Evolutionary conservation across 1,284 basidiomycete genomes (phyloP).

Genomic region (Rhodotorula sp.): DNA sequence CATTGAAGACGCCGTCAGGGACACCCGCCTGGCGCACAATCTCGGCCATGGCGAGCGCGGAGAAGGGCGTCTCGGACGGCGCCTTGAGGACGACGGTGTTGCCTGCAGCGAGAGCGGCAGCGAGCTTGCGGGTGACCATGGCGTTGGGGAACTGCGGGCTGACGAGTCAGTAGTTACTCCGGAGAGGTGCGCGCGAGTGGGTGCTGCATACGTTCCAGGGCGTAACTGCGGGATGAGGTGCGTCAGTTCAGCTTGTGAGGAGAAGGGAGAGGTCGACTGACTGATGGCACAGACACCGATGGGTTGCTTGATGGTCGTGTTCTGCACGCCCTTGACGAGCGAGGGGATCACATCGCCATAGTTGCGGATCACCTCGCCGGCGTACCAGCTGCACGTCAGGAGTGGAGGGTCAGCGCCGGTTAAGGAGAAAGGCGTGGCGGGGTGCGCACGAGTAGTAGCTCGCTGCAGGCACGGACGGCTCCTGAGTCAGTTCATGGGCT

Average conservation of each 20-base stretch:
- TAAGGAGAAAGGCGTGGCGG: neutral
- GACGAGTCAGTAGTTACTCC: neutral
- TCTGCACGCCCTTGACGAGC: slow-evolving; percentile 69
- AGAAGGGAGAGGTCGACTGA: slow-evolving; percentile 8
- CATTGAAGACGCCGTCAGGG: slow-evolving; percentile 92
- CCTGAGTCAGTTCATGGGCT: neutral
- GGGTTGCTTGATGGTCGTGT: slow-evolving; percentile 84
- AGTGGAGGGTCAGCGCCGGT: accelerated
- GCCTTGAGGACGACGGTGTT: slow-evolving; percentile 95
- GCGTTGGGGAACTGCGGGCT: slow-evolving; percentile 74
- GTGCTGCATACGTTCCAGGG: slow-evolving; percentile 36
- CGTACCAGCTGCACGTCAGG: slow-evolving; percentile 53
- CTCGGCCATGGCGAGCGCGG: slow-evolving; percentile 81
- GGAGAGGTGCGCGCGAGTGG: neutral
- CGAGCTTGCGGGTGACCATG: slow-evolving; percentile 88
- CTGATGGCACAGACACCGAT: slow-evolving; percentile 45
- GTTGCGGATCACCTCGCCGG: slow-evolving; percentile 82
- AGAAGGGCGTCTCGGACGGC: slow-evolving; percentile 93
- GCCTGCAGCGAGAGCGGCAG: slow-evolving; percentile 80
- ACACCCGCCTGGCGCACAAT: slow-evolving; percentile 73
- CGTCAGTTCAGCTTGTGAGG: neutral
- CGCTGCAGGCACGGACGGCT: neutral
- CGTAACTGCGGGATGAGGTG: slow-evolving; percentile 21
- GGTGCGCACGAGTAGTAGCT: slow-evolving; percentile 30
- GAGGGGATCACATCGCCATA: slow-evolving; percentile 75